Base-by-base conservation (phyloP, 352 stramenopile species). In the Phytophthora hybrid region DNA sequence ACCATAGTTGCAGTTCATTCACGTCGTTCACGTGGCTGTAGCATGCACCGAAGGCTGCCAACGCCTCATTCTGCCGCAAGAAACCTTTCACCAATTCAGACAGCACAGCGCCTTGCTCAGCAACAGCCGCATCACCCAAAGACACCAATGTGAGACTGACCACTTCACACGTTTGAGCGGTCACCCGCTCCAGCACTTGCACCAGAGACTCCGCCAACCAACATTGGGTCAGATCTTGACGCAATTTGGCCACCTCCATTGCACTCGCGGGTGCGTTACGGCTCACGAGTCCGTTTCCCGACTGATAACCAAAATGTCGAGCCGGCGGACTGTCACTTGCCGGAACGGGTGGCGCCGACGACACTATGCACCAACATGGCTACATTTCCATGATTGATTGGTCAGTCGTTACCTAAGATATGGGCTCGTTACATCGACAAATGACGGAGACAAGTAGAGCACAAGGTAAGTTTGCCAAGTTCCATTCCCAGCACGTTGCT, bases 171-270 rank as follows among this genome's bases (percentile, higher is more conserved):
- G 3, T 57, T 37, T 70, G 46, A 13, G 57, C 47, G 0, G 44
- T 53, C 46, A 64, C 63, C 54, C 76, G 76, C 57, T 83, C 78
- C 51, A 79, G 29, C 9, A 85, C 76, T 26, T 83, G 73, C 7
- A 70, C 73, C 18, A 87, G 59, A 13, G 80, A 49, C 32, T 82
- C 58, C 4, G 76, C 82, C 31, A 88, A 26, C 80, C 78, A 88
- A 69, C 80, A 88, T 51, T 76, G 73, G 34, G 69, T 59, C 56
- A 90, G 31, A 13, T 88, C 78, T 21, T 39, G 3, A 60, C 57
- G 68, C 32, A 85, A 39, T 29, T 62, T 72, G 19, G 34, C 39
- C 56, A 74, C 52, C 5, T 80, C 73, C 71, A 80, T 80, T 54
- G 47, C 53, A 31, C 26, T 31, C 46, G 6, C 56, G 7, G 21